phyloP scores from a whole-genome alignment of 306 rosid genomes.

The Senna tora region DNA sequence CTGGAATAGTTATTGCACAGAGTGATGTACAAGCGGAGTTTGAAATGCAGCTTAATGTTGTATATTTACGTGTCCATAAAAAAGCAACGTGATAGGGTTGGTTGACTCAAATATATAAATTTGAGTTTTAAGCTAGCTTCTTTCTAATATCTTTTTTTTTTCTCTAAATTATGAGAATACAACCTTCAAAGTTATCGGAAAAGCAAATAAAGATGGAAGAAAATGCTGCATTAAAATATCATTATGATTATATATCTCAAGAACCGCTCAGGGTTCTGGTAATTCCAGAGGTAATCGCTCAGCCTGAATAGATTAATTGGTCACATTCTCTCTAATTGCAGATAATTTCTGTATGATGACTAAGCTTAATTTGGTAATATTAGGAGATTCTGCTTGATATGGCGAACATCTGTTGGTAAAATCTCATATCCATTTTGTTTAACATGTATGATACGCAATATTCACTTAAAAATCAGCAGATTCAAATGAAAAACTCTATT shows the following conservation, averaged over 20 bases:
- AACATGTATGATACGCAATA: slow-evolving; percentile 3
- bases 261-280: background rate
- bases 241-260: slow-evolving; percentile 14
- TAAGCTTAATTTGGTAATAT: background rate
- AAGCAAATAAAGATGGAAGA: slow-evolving; percentile 13
- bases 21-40: background rate
- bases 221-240: background rate
- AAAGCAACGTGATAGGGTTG: slow-evolving; percentile 1
- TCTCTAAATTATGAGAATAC: background rate
- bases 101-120: background rate
- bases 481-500: slow-evolving; percentile 10
- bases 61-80: background rate
- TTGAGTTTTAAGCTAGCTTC: slow-evolving; percentile 6
- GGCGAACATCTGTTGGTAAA: slow-evolving; percentile 11
- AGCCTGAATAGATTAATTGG: background rate
- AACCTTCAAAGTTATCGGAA: background rate
- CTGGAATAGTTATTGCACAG: background rate
- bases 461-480: background rate
- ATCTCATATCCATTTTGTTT: background rate
- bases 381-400: slow-evolving; percentile 1
- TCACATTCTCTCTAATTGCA: background rate
- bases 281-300: slow-evolving; percentile 6
- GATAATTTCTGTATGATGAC: slow-evolving; percentile 8
- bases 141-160: background rate
- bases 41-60: slow-evolving; percentile 18